Percentiles rank a stretch among this genome's conserved stretches.
Conservation (phyloP, 2,329 filamentous ascomycete species). For the Claviceps cyperi region DNA sequence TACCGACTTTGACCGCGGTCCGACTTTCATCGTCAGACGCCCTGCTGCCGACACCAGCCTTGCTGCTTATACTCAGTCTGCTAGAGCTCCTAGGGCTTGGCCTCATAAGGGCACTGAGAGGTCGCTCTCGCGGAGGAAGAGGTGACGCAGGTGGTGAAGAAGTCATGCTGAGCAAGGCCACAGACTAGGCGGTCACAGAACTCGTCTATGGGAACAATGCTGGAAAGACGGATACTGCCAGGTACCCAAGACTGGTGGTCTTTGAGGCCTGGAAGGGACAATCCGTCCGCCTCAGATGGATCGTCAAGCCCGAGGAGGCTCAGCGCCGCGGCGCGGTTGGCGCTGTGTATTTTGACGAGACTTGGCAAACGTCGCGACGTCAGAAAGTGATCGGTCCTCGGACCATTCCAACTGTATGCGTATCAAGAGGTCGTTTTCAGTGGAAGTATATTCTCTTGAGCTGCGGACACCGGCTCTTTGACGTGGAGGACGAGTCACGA, state of each 20-base stretch:
- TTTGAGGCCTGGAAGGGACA: neutral
- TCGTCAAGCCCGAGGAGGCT: constrained; percentile 3
- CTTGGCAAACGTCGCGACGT: constrained; percentile 1
- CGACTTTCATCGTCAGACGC: constrained; percentile 81
- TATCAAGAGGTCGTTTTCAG: neutral
- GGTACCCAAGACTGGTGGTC: neutral
- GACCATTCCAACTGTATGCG: neutral
- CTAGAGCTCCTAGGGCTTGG: constrained; percentile 62
- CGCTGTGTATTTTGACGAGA: constrained; percentile 1
- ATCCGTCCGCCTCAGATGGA: constrained; percentile 1
- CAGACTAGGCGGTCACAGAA: neutral
- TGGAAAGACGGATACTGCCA: neutral
- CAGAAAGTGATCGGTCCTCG: neutral
- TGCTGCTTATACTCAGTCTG: constrained; percentile 73
- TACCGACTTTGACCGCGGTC: constrained; percentile 93
- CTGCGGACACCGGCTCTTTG: neutral
- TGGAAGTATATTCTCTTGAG: neutral
- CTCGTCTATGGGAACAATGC: neutral
- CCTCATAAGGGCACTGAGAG: constrained; percentile 68
- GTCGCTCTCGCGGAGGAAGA: constrained; percentile 44
- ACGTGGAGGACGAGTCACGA: constrained; percentile 1
- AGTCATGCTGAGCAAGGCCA: constrained; percentile 35
- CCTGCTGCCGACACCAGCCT: constrained; percentile 60
- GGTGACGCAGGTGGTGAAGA: constrained; percentile 58
- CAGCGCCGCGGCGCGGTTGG: constrained; percentile 5